Percentiles rank a stretch among this genome's conserved stretches.
These are phyloP conservation scores for Amanita subjunquillea DNA, from an alignment of 768 basidiomycete species.

Conservation along the genomic window DNA sequence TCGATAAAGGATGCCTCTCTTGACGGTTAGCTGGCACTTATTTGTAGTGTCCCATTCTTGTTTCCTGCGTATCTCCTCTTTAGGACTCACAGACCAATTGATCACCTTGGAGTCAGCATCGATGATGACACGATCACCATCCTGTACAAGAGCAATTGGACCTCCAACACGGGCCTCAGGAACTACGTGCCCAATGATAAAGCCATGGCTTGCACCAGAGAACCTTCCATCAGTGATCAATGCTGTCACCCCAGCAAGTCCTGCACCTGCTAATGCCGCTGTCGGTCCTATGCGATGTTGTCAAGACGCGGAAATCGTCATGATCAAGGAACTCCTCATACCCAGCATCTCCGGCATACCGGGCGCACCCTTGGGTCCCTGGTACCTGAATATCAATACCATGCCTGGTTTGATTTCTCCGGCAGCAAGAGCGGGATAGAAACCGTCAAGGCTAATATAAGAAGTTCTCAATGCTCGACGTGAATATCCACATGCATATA, in stretches of 20 bases:
- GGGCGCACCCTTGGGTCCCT: slow-evolving; percentile 86
- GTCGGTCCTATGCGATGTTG: slow-evolving; percentile 48
- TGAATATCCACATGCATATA: background rate
- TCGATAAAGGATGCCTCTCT: slow-evolving; percentile 63
- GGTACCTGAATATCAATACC: slow-evolving; percentile 78
- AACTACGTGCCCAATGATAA: slow-evolving; percentile 47
- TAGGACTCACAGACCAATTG: slow-evolving; percentile 63
- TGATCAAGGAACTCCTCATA: slow-evolving; percentile 8
- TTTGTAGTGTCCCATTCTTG: slow-evolving; percentile 63
- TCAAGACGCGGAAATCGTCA: background rate
- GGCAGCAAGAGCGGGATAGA: slow-evolving; percentile 63
- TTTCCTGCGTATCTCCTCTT: slow-evolving; percentile 49
- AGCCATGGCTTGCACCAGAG: slow-evolving; percentile 62
- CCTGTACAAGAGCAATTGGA: slow-evolving; percentile 78
- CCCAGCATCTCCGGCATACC: slow-evolving; percentile 78
- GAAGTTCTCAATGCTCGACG: background rate
- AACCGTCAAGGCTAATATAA: slow-evolving; percentile 44
- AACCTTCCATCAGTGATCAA: slow-evolving; percentile 87
- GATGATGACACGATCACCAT: slow-evolving; percentile 73
- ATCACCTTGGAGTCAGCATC: slow-evolving; percentile 58
- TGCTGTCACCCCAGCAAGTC: slow-evolving; percentile 66
- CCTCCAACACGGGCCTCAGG: slow-evolving; percentile 69
- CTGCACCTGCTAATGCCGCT: slow-evolving; percentile 76
- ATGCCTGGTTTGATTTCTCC: slow-evolving; percentile 70
- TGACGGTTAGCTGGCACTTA: slow-evolving; percentile 54